Evolutionary conservation across 352 stramenopile species (phyloP), one percentile per base, ranked within the genome.

Genomic region (Pythium biforme): DNA sequence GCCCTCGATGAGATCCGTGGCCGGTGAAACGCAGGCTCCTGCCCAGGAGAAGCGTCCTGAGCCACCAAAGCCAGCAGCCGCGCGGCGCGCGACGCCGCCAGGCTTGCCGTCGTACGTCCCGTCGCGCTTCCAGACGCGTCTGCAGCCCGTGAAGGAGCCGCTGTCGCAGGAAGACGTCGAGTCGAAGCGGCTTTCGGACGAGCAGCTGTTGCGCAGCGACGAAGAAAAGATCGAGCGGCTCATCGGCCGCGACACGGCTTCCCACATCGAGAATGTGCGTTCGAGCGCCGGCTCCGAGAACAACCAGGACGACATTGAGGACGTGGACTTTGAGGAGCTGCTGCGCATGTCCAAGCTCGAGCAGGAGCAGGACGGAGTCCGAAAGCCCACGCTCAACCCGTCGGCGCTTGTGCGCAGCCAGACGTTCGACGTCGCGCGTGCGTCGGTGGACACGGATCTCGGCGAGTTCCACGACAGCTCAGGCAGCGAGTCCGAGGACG

Each of bases 261-360:
- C 43, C 1, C 33, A 50, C 9, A 10, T 46, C 0, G 14, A 43
- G 34, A 47, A 51, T 20, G 56, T 41, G 19, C 55, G 20, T 2
- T 40, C 33, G 0, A 62, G 53, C 29, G 41, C 31, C 19, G 12
- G 33, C 29, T 41, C 15, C 1, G 9, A 12, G 11, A 55, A 31
- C 33, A 58, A 66, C 52, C 52, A 66, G 45, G 52, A 53, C 33
- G 34, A 59, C n/a, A 49, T 59, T 25, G 64, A 66, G 20, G 57
- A 66, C 14, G 64, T 66, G 10, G 64, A 70, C 22, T 70, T 70
- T 47, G 64, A 70, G 23, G 57, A 70, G 33, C 57, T 66, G 12
- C 46, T 66, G 17, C 56, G 64, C 17, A 66, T 66, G 56, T 60
- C 64, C 11, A 48, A 66, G n/a, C 51, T 52, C 1, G 45, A 69